Evolutionary conservation across 164 flowering plant species (phyloP).

Genomic region (Macadamia tetraphylla): DNA sequence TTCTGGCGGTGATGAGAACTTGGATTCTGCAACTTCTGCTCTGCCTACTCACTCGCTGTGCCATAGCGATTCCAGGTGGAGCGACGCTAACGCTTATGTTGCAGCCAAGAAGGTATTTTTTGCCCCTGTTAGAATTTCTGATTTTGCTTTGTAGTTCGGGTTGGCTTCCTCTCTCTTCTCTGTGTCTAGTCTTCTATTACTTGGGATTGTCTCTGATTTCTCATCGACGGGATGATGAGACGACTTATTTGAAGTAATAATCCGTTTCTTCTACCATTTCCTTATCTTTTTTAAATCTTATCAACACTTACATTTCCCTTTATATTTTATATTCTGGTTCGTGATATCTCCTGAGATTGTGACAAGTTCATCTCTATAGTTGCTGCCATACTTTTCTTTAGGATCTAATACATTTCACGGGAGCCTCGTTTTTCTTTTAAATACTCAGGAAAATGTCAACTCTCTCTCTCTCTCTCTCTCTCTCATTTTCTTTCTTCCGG

Average conservation of each 20-base stretch:
- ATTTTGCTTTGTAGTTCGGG: not conserved
- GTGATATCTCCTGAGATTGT: not conserved
- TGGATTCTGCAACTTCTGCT: conserved; percentile 24
- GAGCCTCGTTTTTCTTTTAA: not conserved
- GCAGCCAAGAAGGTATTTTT: conserved; percentile 65
- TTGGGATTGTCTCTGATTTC: not conserved
- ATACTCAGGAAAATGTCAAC: not conserved
- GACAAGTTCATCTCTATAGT: not conserved
- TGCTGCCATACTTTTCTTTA: not conserved
- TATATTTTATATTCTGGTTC: not conserved
- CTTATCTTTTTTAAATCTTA: too few species aligned
- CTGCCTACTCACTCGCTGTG: conserved; percentile 30
- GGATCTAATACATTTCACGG: not conserved
- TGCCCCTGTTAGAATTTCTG: not conserved
- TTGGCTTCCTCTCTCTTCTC: not conserved
- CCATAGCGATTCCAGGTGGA: conserved; percentile 52
- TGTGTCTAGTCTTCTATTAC: not conserved
- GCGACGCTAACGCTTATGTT: conserved; percentile 59
- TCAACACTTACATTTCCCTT: not conserved
- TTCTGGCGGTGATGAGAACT: conserved; percentile 29
- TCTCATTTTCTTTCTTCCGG: too few species aligned
- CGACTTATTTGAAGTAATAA: not conserved
- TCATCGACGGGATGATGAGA: not conserved
- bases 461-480: too few species aligned
- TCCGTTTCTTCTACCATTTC: not conserved